Evolutionary conservation across 2,329 filamentous ascomycete species (phyloP), one percentile per base, ranked within the genome.

Genomic region (Ophiostoma himal-ulmi): DNA sequence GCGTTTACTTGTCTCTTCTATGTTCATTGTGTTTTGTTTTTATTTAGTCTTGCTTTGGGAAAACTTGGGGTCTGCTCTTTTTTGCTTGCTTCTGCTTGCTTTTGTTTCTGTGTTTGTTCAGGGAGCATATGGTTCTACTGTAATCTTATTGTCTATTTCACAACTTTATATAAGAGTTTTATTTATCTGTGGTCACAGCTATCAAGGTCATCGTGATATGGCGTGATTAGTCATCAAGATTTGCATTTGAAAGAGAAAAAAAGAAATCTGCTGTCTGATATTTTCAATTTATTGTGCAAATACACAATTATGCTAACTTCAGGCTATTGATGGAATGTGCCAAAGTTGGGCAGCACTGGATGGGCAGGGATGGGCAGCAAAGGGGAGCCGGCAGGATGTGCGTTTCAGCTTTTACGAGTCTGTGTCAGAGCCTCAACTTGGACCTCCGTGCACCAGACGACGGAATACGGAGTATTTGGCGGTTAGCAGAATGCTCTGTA

Each of bases 331-430:
- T 1, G 57, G 26, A 20, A 30, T 20, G 44, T 52, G 6, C 34
- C 3, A 57, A 62, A 14, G 11, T 7, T 34, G 20, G 57, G 57
- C 57, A 62, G 57, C 57, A 62, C n/a, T 62, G 26, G 22, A 62
- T 11, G 57, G n/a, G 7, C 52, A 22, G n/a, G 26, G 22, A 62
- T 11, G 57, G n/a, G 7, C 52, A 22, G n/a, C 57, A 57, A 26
- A 67, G 64, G 48, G 67, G 62, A 64, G 34, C 62, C 69, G 70
- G 67, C 41, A 65, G 22, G 57, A 54, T 71, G 68, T 52, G 67
- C 68, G 75, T 76, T 76, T 76, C 73, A 76, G 73, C 73, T 60
- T 73, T 36, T 41, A 73, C 74, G 72, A 65, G 36, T 52, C 68
- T 71, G 74, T 76, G 71, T 75, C 74, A 74, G 69, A 72, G 69